Evolutionary conservation across 2,329 filamentous ascomycete species (phyloP), one percentile per base, ranked within the genome.

Genomic region (Venturia aucupariae): DNA sequence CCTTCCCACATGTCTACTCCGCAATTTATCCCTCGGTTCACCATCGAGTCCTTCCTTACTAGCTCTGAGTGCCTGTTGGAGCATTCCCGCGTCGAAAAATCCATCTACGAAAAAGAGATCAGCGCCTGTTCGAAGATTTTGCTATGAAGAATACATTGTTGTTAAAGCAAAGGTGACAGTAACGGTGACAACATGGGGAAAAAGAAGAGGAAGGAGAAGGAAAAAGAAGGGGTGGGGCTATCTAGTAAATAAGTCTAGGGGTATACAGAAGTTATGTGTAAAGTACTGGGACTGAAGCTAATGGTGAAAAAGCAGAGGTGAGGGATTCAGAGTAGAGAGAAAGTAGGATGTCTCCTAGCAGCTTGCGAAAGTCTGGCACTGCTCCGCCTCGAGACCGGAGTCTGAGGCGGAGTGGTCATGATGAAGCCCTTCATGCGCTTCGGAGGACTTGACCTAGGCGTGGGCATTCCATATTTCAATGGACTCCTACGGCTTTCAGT

Each of bases 11-110:
- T 90, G 87, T 68, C 87, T 80, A 54, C 83, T 82, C 4, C 82
- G 82, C 13, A 86, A 86, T 65, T 84, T 80, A 70, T 87, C 85
- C 55, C 81, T 76, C 2, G 64, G 63, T 27, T 30, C 46, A 15
- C 41, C 63, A 17, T 84, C 82, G 6, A 79, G 74, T 4, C 78
- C 80, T 65, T 85, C 81, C 19, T 83, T 82, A 61, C 88, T 84
- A 2, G 87, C 88, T 73, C 92, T 92, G 65, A 96, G 84, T 1
- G 92, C 91, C 74, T 95, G 90, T 30, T 94, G 81, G 5, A 97
- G 84, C 91, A 97, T 96, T 17, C 93, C 93, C 0, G 93, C 92
- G 74, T 97, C 93, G 77, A 97, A 97, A 81, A 97, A 97, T 39
- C 93, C 93, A 80, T 97, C 92, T 96, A 72, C n/a, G 39, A 64